phyloP scores from a whole-genome alignment of 2,329 filamentous ascomycete genomes.

The Sporothrix euskadiensis region DNA sequence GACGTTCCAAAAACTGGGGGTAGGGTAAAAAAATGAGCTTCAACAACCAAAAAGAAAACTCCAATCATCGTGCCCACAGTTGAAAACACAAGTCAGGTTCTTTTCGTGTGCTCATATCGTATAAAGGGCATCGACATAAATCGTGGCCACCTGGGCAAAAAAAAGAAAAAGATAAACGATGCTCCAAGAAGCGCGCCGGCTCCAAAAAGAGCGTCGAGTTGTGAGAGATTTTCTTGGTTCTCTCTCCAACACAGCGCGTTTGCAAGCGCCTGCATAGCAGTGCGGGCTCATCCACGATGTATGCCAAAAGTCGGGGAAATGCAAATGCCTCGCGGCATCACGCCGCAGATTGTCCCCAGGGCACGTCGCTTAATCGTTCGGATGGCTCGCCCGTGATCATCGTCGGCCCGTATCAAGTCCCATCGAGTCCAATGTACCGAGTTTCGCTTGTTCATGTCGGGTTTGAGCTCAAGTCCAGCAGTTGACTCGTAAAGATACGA shows the following conservation, averaged over 20 bases:
- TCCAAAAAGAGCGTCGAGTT: neutral
- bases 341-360: neutral
- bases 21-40: neutral
- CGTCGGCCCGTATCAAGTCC: neutral
- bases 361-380: neutral
- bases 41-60: neutral
- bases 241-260: neutral
- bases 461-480: constrained; percentile 33
- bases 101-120: neutral
- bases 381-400: neutral
- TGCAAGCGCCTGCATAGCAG: neutral
- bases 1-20: neutral
- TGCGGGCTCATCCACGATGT: neutral
- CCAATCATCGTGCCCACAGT: constrained; percentile 1
- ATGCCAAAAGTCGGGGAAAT: neutral
- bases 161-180: neutral
- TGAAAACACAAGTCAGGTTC: neutral
- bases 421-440: neutral
- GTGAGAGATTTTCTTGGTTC: neutral
- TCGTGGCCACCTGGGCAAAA: constrained; percentile 14
- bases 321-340: neutral
- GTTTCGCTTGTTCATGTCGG: constrained; percentile 29
- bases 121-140: neutral
- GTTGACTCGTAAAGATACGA: constrained; percentile 35
- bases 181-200: neutral